A percentile compares a stretch with the other conserved stretches of the same genome.
Evolutionary conservation across 768 basidiomycete genomes (phyloP).

Genomic region (Inosperma sp.): DNA sequence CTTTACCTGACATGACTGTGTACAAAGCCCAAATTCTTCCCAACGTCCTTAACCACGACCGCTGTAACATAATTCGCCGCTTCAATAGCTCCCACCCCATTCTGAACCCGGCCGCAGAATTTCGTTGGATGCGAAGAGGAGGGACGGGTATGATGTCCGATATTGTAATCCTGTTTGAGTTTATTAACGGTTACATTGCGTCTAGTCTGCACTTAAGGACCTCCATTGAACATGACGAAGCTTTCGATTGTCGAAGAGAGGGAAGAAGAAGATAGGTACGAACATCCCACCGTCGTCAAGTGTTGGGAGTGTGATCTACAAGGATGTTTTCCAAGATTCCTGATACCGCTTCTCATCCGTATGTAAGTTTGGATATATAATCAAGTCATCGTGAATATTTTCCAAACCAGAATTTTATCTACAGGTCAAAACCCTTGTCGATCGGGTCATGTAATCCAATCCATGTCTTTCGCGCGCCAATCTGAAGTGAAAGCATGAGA

Average conservation of each 20-base stretch:
- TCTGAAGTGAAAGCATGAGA: conserved; percentile 98
- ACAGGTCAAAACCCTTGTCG: conserved; percentile 53
- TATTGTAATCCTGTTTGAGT: not conserved
- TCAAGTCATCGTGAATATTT: not conserved
- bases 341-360: conserved; percentile 32
- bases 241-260: conserved; percentile 81
- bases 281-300: conserved; percentile 55
- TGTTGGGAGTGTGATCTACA: conserved; percentile 71
- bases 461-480: conserved; percentile 85
- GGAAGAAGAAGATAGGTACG: conserved; percentile 89
- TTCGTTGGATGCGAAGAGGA: conserved; percentile 77
- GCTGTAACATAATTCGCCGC: conserved; percentile 57
- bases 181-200: not conserved
- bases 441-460: conserved; percentile 71
- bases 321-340: conserved; percentile 44
- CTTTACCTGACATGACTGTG: conserved; percentile 64
- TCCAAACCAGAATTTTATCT: not conserved
- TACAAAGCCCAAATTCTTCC: conserved; percentile 82
- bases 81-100: conserved; percentile 64
- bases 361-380: conserved; percentile 23
- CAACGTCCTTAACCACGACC: conserved; percentile 53
- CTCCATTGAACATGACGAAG: conserved; percentile 85
- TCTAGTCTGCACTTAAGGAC: conserved; percentile 68
- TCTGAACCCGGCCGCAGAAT: conserved; percentile 72
- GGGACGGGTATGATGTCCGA: conserved; percentile 9